phyloP scores from a whole-genome alignment of 148 eudicot genomes.

The Nyssa sinensis region DNA sequence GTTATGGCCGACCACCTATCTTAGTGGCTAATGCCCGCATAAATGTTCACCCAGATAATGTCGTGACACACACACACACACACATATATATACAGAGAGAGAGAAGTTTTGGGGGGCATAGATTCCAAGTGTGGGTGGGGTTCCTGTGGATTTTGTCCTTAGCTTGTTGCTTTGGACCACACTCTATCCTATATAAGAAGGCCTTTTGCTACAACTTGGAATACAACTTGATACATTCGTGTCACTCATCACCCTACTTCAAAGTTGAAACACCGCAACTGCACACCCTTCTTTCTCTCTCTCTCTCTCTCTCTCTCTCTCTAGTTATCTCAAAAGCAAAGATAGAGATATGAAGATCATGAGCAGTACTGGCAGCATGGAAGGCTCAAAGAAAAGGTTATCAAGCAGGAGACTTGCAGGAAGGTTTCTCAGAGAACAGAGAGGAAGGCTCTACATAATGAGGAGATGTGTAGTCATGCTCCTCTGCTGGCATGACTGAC shows the following conservation, averaged over 20 bases:
- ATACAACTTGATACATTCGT: no score
- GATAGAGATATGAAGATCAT: conserved; percentile 5
- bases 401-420: conserved; percentile 1
- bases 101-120: not conserved
- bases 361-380: not conserved
- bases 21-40: no score
- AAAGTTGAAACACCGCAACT: no score
- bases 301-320: not conserved
- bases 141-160: not conserved
- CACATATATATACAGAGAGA: not conserved
- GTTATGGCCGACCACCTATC: no score
- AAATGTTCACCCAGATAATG: no score
- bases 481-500: conserved; percentile 26
- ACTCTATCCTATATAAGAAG: not conserved
- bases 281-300: not conserved
- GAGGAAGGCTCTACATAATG: conserved; percentile 23
- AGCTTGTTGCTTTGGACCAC: not conserved
- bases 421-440: conserved; percentile 19
- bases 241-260: no score
- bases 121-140: not conserved
- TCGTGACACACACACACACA: no score
- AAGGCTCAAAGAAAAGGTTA: not conserved
- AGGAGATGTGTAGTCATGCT: conserved; percentile 26
- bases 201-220: not conserved
- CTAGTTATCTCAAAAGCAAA: no score